Percentiles rank a stretch among this genome's conserved stretches.
These are phyloP conservation scores for Naganishia antarctica DNA, from an alignment of 768 basidiomycete genomes.

Conservation along the genomic window DNA sequence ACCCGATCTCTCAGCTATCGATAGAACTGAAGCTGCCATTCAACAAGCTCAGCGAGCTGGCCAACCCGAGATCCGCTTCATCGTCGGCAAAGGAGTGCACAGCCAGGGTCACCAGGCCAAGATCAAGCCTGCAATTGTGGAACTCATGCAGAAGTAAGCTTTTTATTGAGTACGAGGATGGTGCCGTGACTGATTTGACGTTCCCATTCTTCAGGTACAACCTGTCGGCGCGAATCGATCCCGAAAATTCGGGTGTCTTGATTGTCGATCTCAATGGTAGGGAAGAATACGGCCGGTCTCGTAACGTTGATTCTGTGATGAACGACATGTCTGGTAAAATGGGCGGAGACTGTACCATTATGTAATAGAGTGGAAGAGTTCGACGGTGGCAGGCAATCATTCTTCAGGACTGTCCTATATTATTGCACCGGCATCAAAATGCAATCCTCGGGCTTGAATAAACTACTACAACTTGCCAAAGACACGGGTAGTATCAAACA, in stretches of 20 bases:
- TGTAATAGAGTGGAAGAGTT: too few relatives aligned
- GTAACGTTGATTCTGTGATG: constrained; percentile 61
- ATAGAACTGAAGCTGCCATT: constrained; percentile 66
- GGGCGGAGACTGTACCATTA: constrained; percentile 62
- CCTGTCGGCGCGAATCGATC: constrained; percentile 69
- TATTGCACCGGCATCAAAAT: too few relatives aligned
- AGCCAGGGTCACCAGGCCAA: constrained; percentile 71
- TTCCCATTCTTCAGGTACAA: too few relatives aligned
- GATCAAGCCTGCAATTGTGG: constrained; percentile 85
- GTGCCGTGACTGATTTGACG: too few relatives aligned
- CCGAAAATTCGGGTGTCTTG: constrained; percentile 75
- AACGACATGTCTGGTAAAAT: constrained; percentile 55
- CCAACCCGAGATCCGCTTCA: constrained; percentile 64
- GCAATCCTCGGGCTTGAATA: too few relatives aligned
- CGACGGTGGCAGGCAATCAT: too few relatives aligned
- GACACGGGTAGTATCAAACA: too few relatives aligned
- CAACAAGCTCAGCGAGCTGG: constrained; percentile 62
- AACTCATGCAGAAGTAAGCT: constrained; percentile 70
- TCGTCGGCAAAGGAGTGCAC: constrained; percentile 88
- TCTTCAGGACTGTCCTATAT: too few relatives aligned
- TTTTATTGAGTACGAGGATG: too few relatives aligned
- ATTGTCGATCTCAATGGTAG: constrained; percentile 64
- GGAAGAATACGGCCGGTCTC: constrained; percentile 42
- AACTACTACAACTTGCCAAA: too few relatives aligned
- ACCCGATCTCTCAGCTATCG: constrained; percentile 56